phyloP scores from a whole-genome alignment of 768 basidiomycete species.

The Termitomyces sp. region DNA sequence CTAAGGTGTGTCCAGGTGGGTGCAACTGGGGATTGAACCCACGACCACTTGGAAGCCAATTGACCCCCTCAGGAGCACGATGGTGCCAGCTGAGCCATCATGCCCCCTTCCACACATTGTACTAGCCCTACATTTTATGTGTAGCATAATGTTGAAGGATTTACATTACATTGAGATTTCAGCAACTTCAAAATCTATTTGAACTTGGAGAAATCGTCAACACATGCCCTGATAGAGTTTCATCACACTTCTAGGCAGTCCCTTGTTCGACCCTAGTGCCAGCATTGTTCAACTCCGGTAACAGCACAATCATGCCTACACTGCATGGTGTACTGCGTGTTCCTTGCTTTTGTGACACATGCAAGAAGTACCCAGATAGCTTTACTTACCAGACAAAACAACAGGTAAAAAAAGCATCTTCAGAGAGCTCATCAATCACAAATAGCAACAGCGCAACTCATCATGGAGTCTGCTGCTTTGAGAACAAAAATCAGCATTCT shows the following conservation, averaged over 20 bases:
- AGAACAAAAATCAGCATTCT: neutral
- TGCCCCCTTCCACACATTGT: neutral
- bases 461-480: neutral
- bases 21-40: too few relatives aligned
- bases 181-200: too few relatives aligned
- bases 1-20: too few relatives aligned
- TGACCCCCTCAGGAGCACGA: too few relatives aligned
- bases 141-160: too few relatives aligned
- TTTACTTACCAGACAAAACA: neutral
- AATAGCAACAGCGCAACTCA: neutral
- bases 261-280: too few relatives aligned
- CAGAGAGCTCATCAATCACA: neutral
- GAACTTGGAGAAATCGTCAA: neutral
- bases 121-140: too few relatives aligned
- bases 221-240: too few relatives aligned
- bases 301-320: neutral
- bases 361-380: neutral
- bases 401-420: neutral
- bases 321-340: neutral
- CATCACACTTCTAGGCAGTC: neutral
- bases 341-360: neutral
- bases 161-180: too few relatives aligned
- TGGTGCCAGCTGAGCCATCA: too few relatives aligned
- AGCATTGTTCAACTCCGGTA: too few relatives aligned
- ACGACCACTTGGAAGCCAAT: too few relatives aligned